Base-by-base conservation (phyloP, 139 green algal species). In the Haematococcus sp. region DNA sequence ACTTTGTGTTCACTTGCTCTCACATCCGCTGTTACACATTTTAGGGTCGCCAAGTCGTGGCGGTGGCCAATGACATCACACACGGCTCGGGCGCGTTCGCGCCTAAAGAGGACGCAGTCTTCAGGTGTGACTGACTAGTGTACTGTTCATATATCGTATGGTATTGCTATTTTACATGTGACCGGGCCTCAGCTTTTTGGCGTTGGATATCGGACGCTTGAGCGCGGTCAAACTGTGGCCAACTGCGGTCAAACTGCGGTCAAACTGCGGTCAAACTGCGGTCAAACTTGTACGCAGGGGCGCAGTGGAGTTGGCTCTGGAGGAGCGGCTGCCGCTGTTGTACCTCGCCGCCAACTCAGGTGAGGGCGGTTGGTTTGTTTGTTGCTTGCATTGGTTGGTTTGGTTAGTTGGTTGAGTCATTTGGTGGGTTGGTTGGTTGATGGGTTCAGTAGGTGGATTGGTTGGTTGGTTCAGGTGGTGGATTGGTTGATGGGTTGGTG, bases 41-140 rank as follows among this genome's bases (percentile, higher is more conserved):
- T 0, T 67, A 83, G 81, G 76, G 75, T 22, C 70, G 79, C 27
- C 83, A 92, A 32, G 73, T 95, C 3, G 83, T 99, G 2, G 92
- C 95, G 13, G 87, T 99, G 17, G 92, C 94, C 52, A 99, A 98
- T 71, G 96, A 99, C 86, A 96, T 98, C 78, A 98, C 96, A 2
- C 88, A 87, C 87, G 87, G 91, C 71, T 89, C 76, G 0, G 96
- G 96, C 28, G 88, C 94, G 5, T 98, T 99, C 81, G 89, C 88
- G 0, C 94, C 93, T 0, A 51, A 73, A 16, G 95, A 98, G 83
- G 94, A 98, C 77, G 88, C 87, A 0, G 81, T 98, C 52, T 99
- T 98, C 88, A 70, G 54, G 54, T 55, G 16, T 55, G 46, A 16
- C 15, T 55, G 15, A n/a, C n/a, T n/a, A n/a, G n/a, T n/a, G n/a